Evolutionary conservation across 495 filamentous ascomycete genomes (phyloP).

Genomic region (Cercophora newfieldiana): DNA sequence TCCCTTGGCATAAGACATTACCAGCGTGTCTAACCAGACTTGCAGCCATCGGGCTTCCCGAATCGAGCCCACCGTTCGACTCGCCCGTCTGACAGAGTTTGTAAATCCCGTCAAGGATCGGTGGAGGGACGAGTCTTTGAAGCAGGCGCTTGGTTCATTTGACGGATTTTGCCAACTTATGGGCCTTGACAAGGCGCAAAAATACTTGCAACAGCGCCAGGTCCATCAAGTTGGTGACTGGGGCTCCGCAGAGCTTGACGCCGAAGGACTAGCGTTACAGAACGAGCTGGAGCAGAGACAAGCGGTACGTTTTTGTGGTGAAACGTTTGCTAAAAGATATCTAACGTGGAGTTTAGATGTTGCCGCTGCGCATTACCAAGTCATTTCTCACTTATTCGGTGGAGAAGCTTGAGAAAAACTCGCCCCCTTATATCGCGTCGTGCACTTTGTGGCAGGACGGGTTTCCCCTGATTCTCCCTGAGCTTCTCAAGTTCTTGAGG

Average conservation of each 20-base stretch:
- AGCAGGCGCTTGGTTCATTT: conserved; percentile 69
- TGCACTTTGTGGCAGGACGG: conserved; percentile 79
- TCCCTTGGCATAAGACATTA: not conserved
- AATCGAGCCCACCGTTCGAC: conserved; percentile 64
- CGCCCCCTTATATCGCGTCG: conserved; percentile 66
- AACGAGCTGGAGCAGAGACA: conserved; percentile 71
- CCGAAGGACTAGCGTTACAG: conserved; percentile 76
- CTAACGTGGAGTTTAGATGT: conserved; percentile 43
- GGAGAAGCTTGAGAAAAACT: conserved; percentile 75
- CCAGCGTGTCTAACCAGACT: not conserved
- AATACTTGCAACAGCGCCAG: conserved; percentile 70
- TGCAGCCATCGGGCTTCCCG: conserved; percentile 73
- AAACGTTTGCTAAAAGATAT: conserved; percentile 9
- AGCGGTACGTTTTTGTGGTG: conserved; percentile 48
- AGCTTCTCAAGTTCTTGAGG: conserved; percentile 81
- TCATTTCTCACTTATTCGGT: conserved; percentile 85
- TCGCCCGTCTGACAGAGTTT: conserved; percentile 67
- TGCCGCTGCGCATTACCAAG: conserved; percentile 85
- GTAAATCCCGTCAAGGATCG: conserved; percentile 74
- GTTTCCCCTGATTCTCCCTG: conserved; percentile 81
- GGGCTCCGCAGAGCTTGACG: conserved; percentile 72
- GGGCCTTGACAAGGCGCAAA: conserved; percentile 73
- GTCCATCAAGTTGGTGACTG: conserved; percentile 82
- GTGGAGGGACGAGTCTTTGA: conserved; percentile 75
- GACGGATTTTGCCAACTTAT: conserved; percentile 76